Evolutionary conservation across 805 yeast species (phyloP).

Genomic region (Ascoidea asiatica): DNA sequence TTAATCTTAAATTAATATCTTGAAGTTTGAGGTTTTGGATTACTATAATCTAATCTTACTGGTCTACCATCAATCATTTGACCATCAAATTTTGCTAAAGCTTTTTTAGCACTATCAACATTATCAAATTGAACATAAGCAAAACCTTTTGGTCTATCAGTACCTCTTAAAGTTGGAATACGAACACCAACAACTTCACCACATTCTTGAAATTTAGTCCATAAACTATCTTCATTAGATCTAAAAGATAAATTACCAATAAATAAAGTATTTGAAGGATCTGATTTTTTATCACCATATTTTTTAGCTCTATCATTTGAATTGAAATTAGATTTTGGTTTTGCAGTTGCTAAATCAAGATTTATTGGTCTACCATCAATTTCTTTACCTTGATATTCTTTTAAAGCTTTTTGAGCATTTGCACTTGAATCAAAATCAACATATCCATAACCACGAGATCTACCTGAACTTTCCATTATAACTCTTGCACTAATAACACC

Average conservation of each 20-base stretch:
- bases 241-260: slow-evolving; percentile 92
- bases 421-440: slow-evolving; percentile 78
- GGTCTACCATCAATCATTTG: slow-evolving; percentile 83
- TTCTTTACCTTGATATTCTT: slow-evolving; percentile 81
- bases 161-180: slow-evolving; percentile 96
- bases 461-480: slow-evolving; percentile 80
- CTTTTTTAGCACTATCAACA: slow-evolving; percentile 82
- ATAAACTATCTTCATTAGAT: slow-evolving; percentile 69
- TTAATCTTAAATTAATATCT: too few species aligned
- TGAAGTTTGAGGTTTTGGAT: slow-evolving; percentile 69
- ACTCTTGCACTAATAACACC: slow-evolving; percentile 87
- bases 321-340: slow-evolving; percentile 47
- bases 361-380: slow-evolving; percentile 95
- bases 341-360: slow-evolving; percentile 81
- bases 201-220: slow-evolving; percentile 56
- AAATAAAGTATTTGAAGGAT: slow-evolving; percentile 92
- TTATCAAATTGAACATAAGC: slow-evolving; percentile 90
- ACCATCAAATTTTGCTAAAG: slow-evolving; percentile 80
- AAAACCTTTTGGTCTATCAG: slow-evolving; percentile 98
- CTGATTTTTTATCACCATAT: slow-evolving; percentile 82
- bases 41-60: slow-evolving; percentile 86
- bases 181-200: slow-evolving; percentile 84
- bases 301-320: slow-evolving; percentile 69
- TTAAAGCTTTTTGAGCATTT: slow-evolving; percentile 76
- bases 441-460: slow-evolving; percentile 95